Conservation (phyloP, 2,329 filamentous ascomycete genomes). For the Canariomyces notabilis region DNA sequence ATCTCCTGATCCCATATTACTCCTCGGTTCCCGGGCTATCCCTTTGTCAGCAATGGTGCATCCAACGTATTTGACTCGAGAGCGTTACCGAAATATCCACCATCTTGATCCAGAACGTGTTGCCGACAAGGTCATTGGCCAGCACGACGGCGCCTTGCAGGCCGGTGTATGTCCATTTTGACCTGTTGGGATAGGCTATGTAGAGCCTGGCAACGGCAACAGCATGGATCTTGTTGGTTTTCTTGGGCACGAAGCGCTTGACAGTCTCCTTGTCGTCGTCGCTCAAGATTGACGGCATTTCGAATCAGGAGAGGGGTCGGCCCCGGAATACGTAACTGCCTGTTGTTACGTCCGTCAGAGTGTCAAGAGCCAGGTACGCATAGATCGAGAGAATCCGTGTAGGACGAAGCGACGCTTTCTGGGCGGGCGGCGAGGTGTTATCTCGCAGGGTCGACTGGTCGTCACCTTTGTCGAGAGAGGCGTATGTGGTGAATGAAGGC, state of each 20-base stretch:
- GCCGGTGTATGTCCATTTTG: slow-evolving; percentile 90
- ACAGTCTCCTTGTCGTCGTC: slow-evolving; percentile 96
- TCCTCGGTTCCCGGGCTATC: slow-evolving; percentile 68
- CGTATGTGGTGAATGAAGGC: background rate
- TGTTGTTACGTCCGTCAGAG: background rate
- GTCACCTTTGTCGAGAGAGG: background rate
- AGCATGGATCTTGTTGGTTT: slow-evolving; percentile 94
- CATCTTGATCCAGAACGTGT: slow-evolving; percentile 96
- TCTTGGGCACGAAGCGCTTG: slow-evolving; percentile 88
- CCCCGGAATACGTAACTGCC: background rate
- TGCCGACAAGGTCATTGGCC: slow-evolving; percentile 87
- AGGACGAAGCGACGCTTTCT: background rate
- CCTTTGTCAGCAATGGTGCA: slow-evolving; percentile 15
- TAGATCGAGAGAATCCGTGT: background rate
- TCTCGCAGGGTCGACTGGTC: background rate
- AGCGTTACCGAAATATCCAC: slow-evolving; percentile 85
- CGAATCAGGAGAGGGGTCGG: slow-evolving; percentile 4
- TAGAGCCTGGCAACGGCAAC: slow-evolving; percentile 92
- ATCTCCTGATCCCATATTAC: slow-evolving; percentile 98
- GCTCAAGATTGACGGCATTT: slow-evolving; percentile 65
- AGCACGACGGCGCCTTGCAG: slow-evolving; percentile 88
- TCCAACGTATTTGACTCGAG: slow-evolving; percentile 7
- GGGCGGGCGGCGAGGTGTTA: background rate
- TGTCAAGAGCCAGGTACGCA: background rate
- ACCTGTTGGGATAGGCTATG: slow-evolving; percentile 79